Evolutionary conservation across 2,329 filamentous ascomycete species (phyloP).

Genomic region (Volutella citrinella): DNA sequence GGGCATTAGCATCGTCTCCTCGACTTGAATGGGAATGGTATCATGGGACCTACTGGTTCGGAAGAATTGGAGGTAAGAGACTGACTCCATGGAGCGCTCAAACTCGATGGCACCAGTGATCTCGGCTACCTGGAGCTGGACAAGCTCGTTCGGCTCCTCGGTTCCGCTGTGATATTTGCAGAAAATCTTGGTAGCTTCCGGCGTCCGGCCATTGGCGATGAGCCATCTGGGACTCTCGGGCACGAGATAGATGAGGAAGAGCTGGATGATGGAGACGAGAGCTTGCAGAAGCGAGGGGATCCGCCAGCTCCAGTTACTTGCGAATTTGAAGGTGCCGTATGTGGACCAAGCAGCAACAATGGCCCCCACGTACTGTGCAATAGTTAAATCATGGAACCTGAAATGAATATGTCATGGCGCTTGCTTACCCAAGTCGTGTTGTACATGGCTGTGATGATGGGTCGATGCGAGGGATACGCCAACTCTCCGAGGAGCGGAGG

Average conservation of each 20-base stretch:
- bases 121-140: constrained; percentile 7
- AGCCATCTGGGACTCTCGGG: constrained; percentile 10
- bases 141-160: constrained; percentile 1
- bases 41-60: too few species aligned
- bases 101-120: constrained; percentile 7
- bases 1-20: too few species aligned
- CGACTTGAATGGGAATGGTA: too few species aligned
- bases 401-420: background rate
- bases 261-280: background rate
- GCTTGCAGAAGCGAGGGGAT: constrained; percentile 4
- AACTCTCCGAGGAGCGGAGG: constrained; percentile 31
- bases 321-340: constrained; percentile 4
- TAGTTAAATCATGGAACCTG: too few species aligned
- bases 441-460: constrained; percentile 43
- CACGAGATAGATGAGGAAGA: constrained; percentile 1
- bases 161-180: constrained; percentile 5
- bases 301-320: constrained; percentile 6
- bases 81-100: too few species aligned
- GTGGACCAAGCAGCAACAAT: constrained; percentile 5
- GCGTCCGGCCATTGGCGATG: constrained; percentile 2
- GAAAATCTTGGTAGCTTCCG: constrained; percentile 4
- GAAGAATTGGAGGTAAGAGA: too few species aligned
- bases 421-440: constrained; percentile 33
- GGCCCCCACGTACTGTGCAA: constrained; percentile 9
- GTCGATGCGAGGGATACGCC: constrained; percentile 30